These are phyloP conservation scores for Podosphaera fusca DNA, from an alignment of 2,329 filamentous ascomycete species.

Conservation along the genomic window DNA sequence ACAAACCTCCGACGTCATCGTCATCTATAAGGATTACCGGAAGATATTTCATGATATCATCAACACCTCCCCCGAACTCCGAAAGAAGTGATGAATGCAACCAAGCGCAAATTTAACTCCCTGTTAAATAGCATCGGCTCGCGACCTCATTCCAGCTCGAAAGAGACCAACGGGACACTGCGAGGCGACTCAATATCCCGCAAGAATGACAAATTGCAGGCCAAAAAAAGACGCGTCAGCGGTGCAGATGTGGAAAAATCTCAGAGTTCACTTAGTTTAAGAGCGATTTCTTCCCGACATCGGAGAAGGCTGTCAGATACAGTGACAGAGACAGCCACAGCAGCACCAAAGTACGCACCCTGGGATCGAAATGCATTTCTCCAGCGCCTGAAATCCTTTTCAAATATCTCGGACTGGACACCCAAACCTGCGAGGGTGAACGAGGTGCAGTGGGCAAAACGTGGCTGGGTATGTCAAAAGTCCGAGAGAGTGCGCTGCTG, in stretches of 20 bases:
- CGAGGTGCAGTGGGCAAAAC: conserved; percentile 85
- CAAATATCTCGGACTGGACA: conserved; percentile 82
- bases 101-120: conserved; percentile 66
- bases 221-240: conserved; percentile 15
- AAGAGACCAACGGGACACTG: conserved; percentile 18
- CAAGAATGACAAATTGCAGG: conserved; percentile 6
- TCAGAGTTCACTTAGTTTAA: background rate
- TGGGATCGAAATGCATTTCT: conserved; percentile 69
- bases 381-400: conserved; percentile 61
- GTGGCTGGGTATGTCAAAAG: conserved; percentile 71
- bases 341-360: conserved; percentile 54
- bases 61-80: background rate
- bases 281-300: background rate
- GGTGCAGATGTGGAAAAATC: conserved; percentile 1
- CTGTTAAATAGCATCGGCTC: conserved; percentile 43
- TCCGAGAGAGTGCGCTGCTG: conserved; percentile 69
- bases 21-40: no score
- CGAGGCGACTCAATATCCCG: conserved; percentile 14
- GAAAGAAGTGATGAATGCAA: conserved; percentile 37
- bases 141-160: conserved; percentile 21
- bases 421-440: conserved; percentile 68
- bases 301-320: background rate
- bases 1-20: no score
- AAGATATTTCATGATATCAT: no score
- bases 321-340: conserved; percentile 2